A percentile compares a stretch with the other conserved stretches of the same genome.
Evolutionary conservation across 2,329 filamentous ascomycete species (phyloP).

Genomic region (Hymenoscyphus scutula): DNA sequence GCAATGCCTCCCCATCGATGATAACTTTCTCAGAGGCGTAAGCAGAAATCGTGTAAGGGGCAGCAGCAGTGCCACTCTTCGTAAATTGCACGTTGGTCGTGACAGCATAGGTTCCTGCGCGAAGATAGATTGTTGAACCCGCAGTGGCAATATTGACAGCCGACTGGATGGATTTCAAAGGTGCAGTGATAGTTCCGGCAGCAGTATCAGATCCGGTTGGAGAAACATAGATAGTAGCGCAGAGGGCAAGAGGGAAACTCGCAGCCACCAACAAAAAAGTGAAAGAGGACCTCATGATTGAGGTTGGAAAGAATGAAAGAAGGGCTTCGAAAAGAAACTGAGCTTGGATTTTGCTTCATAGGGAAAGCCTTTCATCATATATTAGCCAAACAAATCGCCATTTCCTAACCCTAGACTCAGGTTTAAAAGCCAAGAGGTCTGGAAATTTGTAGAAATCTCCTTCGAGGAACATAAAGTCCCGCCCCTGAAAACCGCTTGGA

Average conservation of each 20-base stretch:
- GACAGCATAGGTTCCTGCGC: slow-evolving; percentile 45
- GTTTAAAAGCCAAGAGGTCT: not conserved
- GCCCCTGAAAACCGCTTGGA: not conserved
- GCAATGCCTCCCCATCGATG: slow-evolving; percentile 44
- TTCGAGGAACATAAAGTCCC: slow-evolving; percentile 2
- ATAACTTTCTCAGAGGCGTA: slow-evolving; percentile 45
- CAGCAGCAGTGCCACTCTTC: slow-evolving; percentile 42
- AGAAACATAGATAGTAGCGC: slow-evolving; percentile 42
- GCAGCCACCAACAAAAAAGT: not conserved
- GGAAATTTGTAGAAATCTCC: slow-evolving; percentile 1
- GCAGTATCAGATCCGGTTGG: slow-evolving; percentile 41
- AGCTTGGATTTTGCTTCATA: not conserved
- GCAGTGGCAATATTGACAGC: slow-evolving; percentile 46
- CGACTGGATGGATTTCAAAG: slow-evolving; percentile 46
- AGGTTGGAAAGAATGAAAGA: not conserved
- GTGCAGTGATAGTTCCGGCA: slow-evolving; percentile 41
- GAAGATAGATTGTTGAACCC: slow-evolving; percentile 46
- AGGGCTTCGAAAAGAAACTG: not conserved
- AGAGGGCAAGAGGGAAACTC: slow-evolving; percentile 5
- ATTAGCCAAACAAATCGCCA: not conserved
- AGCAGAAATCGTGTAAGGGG: slow-evolving; percentile 43
- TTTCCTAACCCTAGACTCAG: not conserved
- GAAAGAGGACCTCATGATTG: not conserved
- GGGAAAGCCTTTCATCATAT: not conserved
- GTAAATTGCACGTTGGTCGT: slow-evolving; percentile 48